These are phyloP conservation scores for Stevia rebaudiana DNA, from an alignment of 140 eudicot species.

Conservation along the genomic window DNA sequence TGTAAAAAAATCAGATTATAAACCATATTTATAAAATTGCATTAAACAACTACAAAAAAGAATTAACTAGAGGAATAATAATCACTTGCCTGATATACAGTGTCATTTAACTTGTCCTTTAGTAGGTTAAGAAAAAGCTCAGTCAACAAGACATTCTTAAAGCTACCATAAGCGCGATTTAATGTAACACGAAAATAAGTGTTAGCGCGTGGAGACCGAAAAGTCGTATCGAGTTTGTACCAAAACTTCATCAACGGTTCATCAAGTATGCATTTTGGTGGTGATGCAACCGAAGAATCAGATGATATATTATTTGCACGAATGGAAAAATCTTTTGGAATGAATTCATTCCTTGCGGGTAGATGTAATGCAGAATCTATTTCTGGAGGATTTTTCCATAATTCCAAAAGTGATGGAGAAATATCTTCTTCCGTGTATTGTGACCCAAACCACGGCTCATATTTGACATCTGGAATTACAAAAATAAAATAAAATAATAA, in stretches of 20 bases:
- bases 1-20: slow-evolving; percentile 3
- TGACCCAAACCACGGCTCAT: slow-evolving; percentile 95
- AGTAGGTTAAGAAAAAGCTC: slow-evolving; percentile 72
- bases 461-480: slow-evolving; percentile 43
- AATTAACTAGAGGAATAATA: background rate
- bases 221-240: slow-evolving; percentile 80
- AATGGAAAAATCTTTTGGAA: slow-evolving; percentile 73
- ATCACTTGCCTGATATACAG: slow-evolving; percentile 68
- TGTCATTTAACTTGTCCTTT: slow-evolving; percentile 85
- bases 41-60: background rate
- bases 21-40: background rate
- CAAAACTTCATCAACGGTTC: slow-evolving; percentile 77
- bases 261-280: slow-evolving; percentile 74
- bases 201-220: slow-evolving; percentile 92
- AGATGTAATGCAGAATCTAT: slow-evolving; percentile 64
- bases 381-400: slow-evolving; percentile 72
- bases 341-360: slow-evolving; percentile 80
- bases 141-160: slow-evolving; percentile 64
- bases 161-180: slow-evolving; percentile 53
- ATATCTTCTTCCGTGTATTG: slow-evolving; percentile 64
- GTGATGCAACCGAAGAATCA: slow-evolving; percentile 28
- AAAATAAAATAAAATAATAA: too few relatives aligned
- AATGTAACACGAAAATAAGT: slow-evolving; percentile 78
- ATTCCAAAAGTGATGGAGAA: slow-evolving; percentile 49
- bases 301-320: slow-evolving; percentile 42